phyloP scores from a whole-genome alignment of 2,329 filamentous ascomycete genomes.

The Penicillium thymicola region DNA sequence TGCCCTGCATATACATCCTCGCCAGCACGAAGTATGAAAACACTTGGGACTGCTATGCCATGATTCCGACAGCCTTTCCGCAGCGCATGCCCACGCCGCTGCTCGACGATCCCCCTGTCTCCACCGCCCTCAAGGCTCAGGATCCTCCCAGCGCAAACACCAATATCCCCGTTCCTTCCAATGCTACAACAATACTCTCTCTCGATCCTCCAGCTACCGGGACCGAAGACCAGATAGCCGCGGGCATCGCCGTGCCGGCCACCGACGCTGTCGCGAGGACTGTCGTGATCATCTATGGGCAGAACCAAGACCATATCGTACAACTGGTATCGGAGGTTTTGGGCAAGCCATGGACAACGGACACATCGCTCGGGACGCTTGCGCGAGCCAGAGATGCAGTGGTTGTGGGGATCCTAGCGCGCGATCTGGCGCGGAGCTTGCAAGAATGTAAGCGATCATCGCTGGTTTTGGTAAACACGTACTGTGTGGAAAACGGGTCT shows the following conservation, averaged over 20 bases:
- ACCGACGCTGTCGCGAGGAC: slow-evolving; percentile 19
- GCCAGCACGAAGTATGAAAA: slow-evolving; percentile 27
- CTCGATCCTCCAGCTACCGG: neutral
- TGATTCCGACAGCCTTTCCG: slow-evolving; percentile 34
- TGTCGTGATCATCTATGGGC: slow-evolving; percentile 66
- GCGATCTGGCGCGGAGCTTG: slow-evolving; percentile 57
- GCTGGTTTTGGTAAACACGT: slow-evolving; percentile 70
- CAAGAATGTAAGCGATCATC: slow-evolving; percentile 56
- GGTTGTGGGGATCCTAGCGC: slow-evolving; percentile 65
- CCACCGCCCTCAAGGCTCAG: slow-evolving; percentile 20
- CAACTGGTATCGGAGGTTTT: slow-evolving; percentile 73
- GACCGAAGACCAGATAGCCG: neutral
- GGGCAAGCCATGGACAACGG: slow-evolving; percentile 66
- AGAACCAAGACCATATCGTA: slow-evolving; percentile 70
- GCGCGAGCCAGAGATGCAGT: slow-evolving; percentile 55
- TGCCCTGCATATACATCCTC: neutral
- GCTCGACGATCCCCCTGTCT: slow-evolving; percentile 23
- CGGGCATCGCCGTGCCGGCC: neutral
- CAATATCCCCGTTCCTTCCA: slow-evolving; percentile 10
- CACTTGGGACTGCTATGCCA: slow-evolving; percentile 27
- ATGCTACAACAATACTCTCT: slow-evolving; percentile 9
- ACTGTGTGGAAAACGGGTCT: slow-evolving; percentile 69
- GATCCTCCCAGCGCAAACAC: slow-evolving; percentile 6
- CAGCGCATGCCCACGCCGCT: slow-evolving; percentile 34
- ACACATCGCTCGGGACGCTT: slow-evolving; percentile 55